These are phyloP conservation scores for Malus hybrid DNA, from an alignment of 331 rosid genomes.

Conservation along the genomic window DNA sequence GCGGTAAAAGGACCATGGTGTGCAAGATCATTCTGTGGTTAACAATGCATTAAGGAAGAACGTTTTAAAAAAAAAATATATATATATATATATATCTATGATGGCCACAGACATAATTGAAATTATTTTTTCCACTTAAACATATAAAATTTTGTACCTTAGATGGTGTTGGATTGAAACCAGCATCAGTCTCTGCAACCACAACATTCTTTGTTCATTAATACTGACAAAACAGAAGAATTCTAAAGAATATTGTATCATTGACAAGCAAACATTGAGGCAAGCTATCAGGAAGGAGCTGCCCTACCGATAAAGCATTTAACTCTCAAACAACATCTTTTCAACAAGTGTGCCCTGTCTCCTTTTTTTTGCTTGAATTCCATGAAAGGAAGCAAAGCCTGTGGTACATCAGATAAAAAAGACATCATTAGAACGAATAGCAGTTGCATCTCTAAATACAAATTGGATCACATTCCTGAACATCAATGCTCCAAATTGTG, in stretches of 20 bases:
- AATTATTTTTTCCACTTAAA: neutral
- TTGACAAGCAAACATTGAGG: neutral
- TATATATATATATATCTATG: too few species aligned
- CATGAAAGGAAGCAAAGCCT: constrained; percentile 66
- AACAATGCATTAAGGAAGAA: constrained; percentile 1
- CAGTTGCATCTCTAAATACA: neutral
- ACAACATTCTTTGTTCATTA: neutral
- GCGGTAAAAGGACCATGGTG: constrained; percentile 38
- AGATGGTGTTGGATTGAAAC: constrained; percentile 53
- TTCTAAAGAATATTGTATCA: neutral
- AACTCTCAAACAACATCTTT: constrained; percentile 48
- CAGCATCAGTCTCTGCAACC: constrained; percentile 63
- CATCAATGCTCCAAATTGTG: neutral
- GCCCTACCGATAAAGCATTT: constrained; percentile 60
- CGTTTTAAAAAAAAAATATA: too few species aligned
- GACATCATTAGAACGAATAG: neutral
- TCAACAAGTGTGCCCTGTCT: constrained; percentile 26
- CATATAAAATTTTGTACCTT: constrained; percentile 32
- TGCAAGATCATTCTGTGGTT: constrained; percentile 53
- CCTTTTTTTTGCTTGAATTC: constrained; percentile 39
- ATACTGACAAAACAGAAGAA: neutral
- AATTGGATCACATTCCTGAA: neutral
- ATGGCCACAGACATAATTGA: neutral
- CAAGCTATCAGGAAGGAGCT: neutral
- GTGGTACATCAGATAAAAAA: neutral